A percentile compares a stretch with the other conserved stretches of the same genome.
phyloP scores from a whole-genome alignment of 1,284 basidiomycete species.

The Irpex lacteus region DNA sequence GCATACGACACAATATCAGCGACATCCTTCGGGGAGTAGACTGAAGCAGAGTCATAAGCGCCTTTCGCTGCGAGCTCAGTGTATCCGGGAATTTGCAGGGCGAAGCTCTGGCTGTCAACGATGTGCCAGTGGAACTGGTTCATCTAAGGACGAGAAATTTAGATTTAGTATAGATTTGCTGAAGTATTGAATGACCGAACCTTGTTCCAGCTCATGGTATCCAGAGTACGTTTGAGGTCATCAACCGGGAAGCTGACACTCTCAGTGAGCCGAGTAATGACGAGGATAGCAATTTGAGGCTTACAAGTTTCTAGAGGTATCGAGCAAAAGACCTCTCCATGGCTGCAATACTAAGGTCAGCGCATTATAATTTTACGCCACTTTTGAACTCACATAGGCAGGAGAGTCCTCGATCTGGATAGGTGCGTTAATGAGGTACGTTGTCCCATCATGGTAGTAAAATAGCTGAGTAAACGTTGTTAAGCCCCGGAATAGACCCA shows the following conservation, averaged over 20 bases:
- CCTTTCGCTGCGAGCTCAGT: slow-evolving; percentile 62
- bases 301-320: slow-evolving; percentile 69
- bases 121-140: slow-evolving; percentile 83
- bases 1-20: slow-evolving; percentile 69
- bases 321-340: slow-evolving; percentile 80
- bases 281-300: background rate
- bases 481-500: slow-evolving; percentile 80
- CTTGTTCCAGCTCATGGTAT: slow-evolving; percentile 88
- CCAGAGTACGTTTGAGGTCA: slow-evolving; percentile 72
- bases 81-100: slow-evolving; percentile 62
- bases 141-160: slow-evolving; percentile 35
- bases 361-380: too few species aligned
- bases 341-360: slow-evolving; percentile 39
- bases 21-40: slow-evolving; percentile 65
- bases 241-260: slow-evolving; percentile 55
- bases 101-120: slow-evolving; percentile 76
- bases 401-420: slow-evolving; percentile 60
- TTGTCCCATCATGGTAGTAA: slow-evolving; percentile 47
- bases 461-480: slow-evolving; percentile 83
- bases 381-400: slow-evolving; percentile 47
- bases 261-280: background rate
- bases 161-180: background rate
- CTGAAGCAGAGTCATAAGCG: slow-evolving; percentile 58
- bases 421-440: slow-evolving; percentile 61
- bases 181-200: slow-evolving; percentile 33